Evolutionary conservation across 768 basidiomycete genomes (phyloP).

Genomic region (Podaxis sp.): DNA sequence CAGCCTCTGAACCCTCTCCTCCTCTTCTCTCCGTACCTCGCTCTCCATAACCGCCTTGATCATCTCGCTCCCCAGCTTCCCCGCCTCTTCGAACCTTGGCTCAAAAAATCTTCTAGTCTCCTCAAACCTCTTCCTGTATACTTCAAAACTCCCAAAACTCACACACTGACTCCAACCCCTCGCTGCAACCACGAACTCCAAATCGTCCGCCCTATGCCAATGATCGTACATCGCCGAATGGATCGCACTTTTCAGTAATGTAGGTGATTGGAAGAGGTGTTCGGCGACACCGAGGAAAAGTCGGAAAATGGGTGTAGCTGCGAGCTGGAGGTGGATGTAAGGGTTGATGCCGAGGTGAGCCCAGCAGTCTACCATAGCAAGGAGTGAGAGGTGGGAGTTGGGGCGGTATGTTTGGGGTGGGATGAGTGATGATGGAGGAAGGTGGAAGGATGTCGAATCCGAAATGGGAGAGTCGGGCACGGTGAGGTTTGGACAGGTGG

Average conservation of each 20-base stretch:
- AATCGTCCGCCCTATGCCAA: conserved; percentile 83
- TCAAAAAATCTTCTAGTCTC: conserved; percentile 83
- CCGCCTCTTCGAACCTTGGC: conserved; percentile 83
- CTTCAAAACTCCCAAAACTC: conserved; percentile 86
- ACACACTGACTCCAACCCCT: conserved; percentile 97
- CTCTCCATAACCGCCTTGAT: conserved; percentile 81
- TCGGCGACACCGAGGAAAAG: conserved; percentile 98
- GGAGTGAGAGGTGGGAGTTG: conserved; percentile 90
- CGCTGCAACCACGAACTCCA: conserved; percentile 92
- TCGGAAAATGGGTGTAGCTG: conserved; percentile 94
- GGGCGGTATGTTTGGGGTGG: conserved; percentile 46
- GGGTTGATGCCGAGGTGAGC: conserved; percentile 83
- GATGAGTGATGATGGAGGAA: conserved; percentile 25
- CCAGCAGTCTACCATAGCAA: conserved; percentile 99
- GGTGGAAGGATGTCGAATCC: conserved; percentile 8
- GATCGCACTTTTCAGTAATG: conserved; percentile 66
- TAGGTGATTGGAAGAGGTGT: conserved; percentile 78
- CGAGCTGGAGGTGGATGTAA: conserved; percentile 86
- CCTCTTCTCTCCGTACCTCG: conserved; percentile 38
- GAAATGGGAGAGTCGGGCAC: conserved; percentile 12
- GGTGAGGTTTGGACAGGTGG: conserved; percentile 1
- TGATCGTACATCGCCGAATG: conserved; percentile 73
- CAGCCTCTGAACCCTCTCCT: conserved; percentile 5
- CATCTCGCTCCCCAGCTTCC: conserved; percentile 82
- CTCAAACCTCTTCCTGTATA: conserved; percentile 79